phyloP scores from a whole-genome alignment of 805 yeast genomes.

The Saccharomycopsis schoenii region DNA sequence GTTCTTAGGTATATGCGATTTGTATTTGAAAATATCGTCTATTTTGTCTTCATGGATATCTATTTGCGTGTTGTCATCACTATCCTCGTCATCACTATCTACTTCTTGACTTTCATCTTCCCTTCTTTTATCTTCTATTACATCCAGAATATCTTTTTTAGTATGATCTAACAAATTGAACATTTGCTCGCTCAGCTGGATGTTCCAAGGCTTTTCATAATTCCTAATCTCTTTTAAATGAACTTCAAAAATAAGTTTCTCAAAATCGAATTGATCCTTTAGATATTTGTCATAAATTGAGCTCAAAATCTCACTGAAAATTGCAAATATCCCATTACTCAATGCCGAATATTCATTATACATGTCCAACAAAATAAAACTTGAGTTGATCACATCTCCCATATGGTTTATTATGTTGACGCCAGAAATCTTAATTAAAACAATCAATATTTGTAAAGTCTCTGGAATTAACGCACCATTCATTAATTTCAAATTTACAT shows the following conservation, averaged over 20 bases:
- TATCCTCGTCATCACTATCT: conserved; percentile 26
- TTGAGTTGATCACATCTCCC: conserved; percentile 61
- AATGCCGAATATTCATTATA: conserved; percentile 74
- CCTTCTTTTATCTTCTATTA: conserved; percentile 27
- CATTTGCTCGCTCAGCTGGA: conserved; percentile 35
- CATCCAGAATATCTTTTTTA: conserved; percentile 22
- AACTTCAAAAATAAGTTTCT: conserved; percentile 18
- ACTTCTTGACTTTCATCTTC: conserved; percentile 31
- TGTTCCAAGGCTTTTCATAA: conserved; percentile 51
- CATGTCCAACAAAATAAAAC: conserved; percentile 69
- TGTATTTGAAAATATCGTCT: conserved; percentile 43
- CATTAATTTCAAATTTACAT: conserved; percentile 60
- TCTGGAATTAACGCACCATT: conserved; percentile 67
- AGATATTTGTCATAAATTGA: conserved; percentile 36
- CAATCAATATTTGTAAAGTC: conserved; percentile 57
- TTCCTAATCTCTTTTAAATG: conserved; percentile 22
- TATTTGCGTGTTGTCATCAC: conserved; percentile 23
- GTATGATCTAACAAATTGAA: conserved; percentile 32
- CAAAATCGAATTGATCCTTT: conserved; percentile 21
- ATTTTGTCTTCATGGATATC: conserved; percentile 23
- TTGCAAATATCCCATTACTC: conserved; percentile 62
- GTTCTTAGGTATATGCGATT: conserved; percentile 51
- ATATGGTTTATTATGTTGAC: conserved; percentile 51
- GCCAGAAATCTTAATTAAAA: conserved; percentile 66
- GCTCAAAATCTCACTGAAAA: conserved; percentile 51